phyloP scores from a whole-genome alignment of 768 basidiomycete genomes.

The Lenzites betulinus region DNA sequence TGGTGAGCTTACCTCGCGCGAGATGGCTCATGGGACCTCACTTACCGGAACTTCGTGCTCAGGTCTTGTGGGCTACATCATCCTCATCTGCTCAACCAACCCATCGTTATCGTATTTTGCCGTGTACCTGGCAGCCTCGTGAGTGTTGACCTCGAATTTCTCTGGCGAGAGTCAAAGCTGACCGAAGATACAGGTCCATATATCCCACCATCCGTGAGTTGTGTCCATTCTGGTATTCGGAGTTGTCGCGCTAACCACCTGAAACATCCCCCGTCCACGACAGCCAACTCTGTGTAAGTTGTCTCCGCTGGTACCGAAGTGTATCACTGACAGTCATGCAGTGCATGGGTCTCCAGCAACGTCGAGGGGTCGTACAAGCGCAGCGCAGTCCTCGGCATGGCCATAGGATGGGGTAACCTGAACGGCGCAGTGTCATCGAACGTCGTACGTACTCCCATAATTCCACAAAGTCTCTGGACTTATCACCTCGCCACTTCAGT shows the following conservation, averaged over 20 bases:
- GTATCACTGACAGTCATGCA: conserved; percentile 21
- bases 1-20: conserved; percentile 26
- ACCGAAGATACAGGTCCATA: conserved; percentile 37
- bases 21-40: not conserved
- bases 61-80: conserved; percentile 64
- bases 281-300: conserved; percentile 49
- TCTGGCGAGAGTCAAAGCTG: not conserved
- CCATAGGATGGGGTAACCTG: conserved; percentile 69
- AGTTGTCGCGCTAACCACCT: not conserved
- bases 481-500: conserved; percentile 40
- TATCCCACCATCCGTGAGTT: conserved; percentile 49
- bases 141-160: conserved; percentile 30
- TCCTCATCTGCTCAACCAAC: conserved; percentile 59
- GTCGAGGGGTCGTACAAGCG: conserved; percentile 77
- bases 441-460: conserved; percentile 48
- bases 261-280: not conserved
- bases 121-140: conserved; percentile 71
- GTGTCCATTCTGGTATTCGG: not conserved
- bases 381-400: conserved; percentile 67
- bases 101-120: conserved; percentile 74
- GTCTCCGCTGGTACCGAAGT: not conserved
- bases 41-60: not conserved
- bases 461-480: not conserved
- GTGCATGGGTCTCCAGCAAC: conserved; percentile 74
- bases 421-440: conserved; percentile 71